These are phyloP conservation scores for Volvox carteri DNA, from an alignment of 163 green algal species.

Conservation along the genomic window DNA sequence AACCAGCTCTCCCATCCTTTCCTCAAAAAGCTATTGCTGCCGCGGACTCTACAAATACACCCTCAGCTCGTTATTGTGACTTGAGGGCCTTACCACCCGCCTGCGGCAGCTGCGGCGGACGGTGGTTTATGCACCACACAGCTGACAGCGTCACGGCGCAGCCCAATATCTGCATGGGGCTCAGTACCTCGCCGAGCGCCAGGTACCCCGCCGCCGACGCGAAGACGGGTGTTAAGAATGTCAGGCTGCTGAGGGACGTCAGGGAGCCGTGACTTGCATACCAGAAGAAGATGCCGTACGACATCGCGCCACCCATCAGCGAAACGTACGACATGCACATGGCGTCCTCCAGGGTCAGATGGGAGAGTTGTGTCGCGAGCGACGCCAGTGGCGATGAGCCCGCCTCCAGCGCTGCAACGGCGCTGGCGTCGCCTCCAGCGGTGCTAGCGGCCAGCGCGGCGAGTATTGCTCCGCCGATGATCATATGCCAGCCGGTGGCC, in stretches of 20 bases:
- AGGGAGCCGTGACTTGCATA: slow-evolving; percentile 83
- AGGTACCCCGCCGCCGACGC: slow-evolving; percentile 76
- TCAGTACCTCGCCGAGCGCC: slow-evolving; percentile 86
- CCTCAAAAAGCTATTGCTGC: too few relatives aligned
- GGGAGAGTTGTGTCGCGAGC: slow-evolving; percentile 5
- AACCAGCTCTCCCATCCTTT: too few relatives aligned
- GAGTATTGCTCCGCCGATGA: slow-evolving; percentile 88
- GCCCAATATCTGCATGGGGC: slow-evolving; percentile 83
- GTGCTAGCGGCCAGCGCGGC: slow-evolving; percentile 66
- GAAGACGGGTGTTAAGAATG: slow-evolving; percentile 91
- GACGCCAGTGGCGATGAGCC: background rate
- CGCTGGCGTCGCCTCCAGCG: background rate
- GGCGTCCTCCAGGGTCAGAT: slow-evolving; percentile 64
- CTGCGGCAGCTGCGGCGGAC: background rate
- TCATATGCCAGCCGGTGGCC: slow-evolving; percentile 95
- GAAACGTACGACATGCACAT: slow-evolving; percentile 87
- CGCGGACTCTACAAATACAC: too few relatives aligned
- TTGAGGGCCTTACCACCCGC: too few relatives aligned
- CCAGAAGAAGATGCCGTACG: slow-evolving; percentile 95
- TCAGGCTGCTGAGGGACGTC: slow-evolving; percentile 89
- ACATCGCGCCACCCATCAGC: slow-evolving; percentile 87
- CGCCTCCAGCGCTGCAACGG: background rate
- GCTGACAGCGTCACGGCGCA: slow-evolving; percentile 85
- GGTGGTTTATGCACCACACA: slow-evolving; percentile 86
- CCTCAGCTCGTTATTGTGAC: too few relatives aligned